Conservation (phyloP, 176 grass and related monocot genomes). For the Aegilops bicornis region DNA sequence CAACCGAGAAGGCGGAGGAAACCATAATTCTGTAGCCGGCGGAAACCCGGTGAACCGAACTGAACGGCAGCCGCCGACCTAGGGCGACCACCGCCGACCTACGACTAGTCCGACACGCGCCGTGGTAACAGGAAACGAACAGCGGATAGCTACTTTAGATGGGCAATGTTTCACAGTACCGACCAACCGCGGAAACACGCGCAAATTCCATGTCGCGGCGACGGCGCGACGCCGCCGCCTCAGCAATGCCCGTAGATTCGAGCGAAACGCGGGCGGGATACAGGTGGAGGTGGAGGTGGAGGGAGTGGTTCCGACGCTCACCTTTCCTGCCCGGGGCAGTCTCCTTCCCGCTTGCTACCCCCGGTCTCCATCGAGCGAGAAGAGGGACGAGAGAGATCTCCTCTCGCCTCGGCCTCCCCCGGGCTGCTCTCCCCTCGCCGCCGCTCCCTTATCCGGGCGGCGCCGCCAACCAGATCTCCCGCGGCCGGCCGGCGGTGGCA, state of each 20-base stretch:
- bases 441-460: background rate
- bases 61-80: background rate
- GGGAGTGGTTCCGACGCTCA: background rate
- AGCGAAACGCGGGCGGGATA: background rate
- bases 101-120: background rate
- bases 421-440: background rate
- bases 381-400: background rate
- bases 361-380: slow-evolving; percentile 36
- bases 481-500: slow-evolving; percentile 21
- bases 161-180: background rate
- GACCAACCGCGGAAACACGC: background rate
- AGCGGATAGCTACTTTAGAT: background rate
- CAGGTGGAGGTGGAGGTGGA: background rate
- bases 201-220: background rate
- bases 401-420: background rate
- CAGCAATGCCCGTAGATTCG: slow-evolving; percentile 28
- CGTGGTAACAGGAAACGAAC: background rate
- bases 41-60: background rate
- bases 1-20: background rate
- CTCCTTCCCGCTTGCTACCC: slow-evolving; percentile 9
- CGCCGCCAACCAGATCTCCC: slow-evolving; percentile 42
- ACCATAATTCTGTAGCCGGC: background rate
- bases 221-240: background rate
- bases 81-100: background rate
- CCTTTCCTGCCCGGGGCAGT: slow-evolving; percentile 35